A percentile compares a stretch with the other conserved stretches of the same genome.
phyloP scores from a whole-genome alignment of 345 rosid species.

The Ceriops decandra region DNA sequence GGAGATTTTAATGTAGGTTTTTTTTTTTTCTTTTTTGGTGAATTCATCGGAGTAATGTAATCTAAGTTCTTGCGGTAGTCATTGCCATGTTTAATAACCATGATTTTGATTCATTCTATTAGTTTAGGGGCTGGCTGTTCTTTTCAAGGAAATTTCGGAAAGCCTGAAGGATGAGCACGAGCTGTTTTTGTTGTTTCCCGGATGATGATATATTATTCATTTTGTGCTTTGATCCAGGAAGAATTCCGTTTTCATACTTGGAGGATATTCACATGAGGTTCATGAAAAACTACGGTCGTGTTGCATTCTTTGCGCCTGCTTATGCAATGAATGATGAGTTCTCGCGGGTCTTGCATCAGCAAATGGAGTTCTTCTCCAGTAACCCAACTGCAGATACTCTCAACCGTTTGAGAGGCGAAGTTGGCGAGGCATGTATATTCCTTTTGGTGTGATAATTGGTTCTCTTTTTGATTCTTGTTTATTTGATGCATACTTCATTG shows the following conservation, averaged over 20 bases:
- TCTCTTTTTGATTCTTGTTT: neutral
- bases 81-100: too few relatives aligned
- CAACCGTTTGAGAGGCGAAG: constrained; percentile 92
- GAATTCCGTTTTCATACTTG: constrained; percentile 96
- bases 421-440: constrained; percentile 63
- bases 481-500: neutral
- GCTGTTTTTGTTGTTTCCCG: too few relatives aligned
- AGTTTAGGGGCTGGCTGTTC: too few relatives aligned
- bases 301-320: constrained; percentile 80
- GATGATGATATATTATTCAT: neutral
- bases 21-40: too few relatives aligned
- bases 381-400: constrained; percentile 88
- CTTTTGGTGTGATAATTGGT: constrained; percentile 2
- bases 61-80: too few relatives aligned
- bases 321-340: constrained; percentile 99
- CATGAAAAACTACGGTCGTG: constrained; percentile 92
- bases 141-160: too few relatives aligned
- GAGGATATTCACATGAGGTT: constrained; percentile 95
- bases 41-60: too few relatives aligned
- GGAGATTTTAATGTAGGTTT: too few relatives aligned
- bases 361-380: constrained; percentile 97
- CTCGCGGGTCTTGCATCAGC: constrained; percentile 96
- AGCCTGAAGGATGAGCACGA: too few relatives aligned
- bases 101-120: too few relatives aligned
- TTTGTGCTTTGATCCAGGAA: constrained; percentile 48